Base-by-base conservation (phyloP, 2,329 filamentous ascomycete species). In the Aspergillus japonicus region DNA sequence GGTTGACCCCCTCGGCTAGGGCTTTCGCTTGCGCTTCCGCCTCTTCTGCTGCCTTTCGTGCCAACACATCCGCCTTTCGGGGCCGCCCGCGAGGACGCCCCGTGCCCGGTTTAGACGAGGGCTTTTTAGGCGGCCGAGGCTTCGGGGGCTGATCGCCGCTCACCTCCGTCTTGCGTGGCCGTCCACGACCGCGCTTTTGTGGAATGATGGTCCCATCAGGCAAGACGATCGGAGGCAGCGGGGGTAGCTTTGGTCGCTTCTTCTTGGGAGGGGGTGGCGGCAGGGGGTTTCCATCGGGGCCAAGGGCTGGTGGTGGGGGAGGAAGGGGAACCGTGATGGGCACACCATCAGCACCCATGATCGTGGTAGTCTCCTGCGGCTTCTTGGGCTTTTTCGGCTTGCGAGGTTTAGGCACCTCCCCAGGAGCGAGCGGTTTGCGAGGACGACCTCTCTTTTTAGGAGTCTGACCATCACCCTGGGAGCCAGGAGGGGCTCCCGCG, bases 71-170 rank as follows among this genome's bases (percentile, higher is more conserved):
- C 2, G 67, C 71, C 60, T 75, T 75, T 6, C 71, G 71, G 55
- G 72, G 72, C 50, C 72, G 65, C 19, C 73, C 73, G 31, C 73
- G 72, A 14, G 71, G 72, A 11, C 73, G 68, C 6, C 72, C 72
- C 0, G 71, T 74, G 5, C 70, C 69, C 12, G 67, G 60, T 19
- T 63, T 63, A 16, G 59, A 59, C 2, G 62, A 60, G 14, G 69
- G 62, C 26, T 67, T 66, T n/a, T 63, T 63, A 4, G 66, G 66
- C 12, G 56, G 55, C 54, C 71, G 72, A 19, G 65, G 63, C 42
- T 64, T 66, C 4, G 65, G 61, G 11, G 66, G 64, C 26, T 62
- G 57, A 24, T 61, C 55, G 8, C 60, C 62, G 39, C 14, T 44
- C 14, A 60, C 59, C 29, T 69, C 67, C 8, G 64, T 65, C 52